A percentile compares a stretch with the other conserved stretches of the same genome.
phyloP scores from a whole-genome alignment of 73 alveolate genomes.

The Tetrahymena elliotti region DNA sequence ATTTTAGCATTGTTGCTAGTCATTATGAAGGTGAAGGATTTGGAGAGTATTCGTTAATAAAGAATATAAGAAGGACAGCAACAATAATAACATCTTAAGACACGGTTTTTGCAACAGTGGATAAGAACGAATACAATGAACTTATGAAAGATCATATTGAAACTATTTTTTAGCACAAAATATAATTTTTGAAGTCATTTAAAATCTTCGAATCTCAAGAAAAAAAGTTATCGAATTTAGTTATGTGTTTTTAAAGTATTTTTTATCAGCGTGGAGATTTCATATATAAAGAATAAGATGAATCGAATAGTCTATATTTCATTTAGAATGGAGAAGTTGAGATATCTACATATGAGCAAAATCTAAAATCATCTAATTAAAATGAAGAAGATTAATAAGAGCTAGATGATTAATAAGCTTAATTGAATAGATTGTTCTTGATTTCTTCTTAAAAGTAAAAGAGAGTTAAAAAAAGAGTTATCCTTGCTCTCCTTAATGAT shows the following conservation, averaged over 20 bases:
- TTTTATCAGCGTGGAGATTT: background rate
- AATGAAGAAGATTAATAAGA: background rate
- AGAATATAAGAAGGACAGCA: background rate
- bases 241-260: background rate
- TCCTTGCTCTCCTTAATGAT: background rate
- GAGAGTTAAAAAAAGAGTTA: background rate
- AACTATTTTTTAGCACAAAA: background rate
- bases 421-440: background rate
- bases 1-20: background rate
- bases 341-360: background rate
- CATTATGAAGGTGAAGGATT: background rate
- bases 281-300: background rate
- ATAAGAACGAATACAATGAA: background rate
- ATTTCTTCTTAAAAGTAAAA: background rate
- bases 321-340: background rate
- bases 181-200: background rate
- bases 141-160: background rate
- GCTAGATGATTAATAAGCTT: background rate
- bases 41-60: background rate
- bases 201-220: background rate
- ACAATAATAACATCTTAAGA: background rate
- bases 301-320: background rate
- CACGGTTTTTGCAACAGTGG: background rate
- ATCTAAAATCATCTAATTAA: background rate
- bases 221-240: background rate